Base-by-base conservation (phyloP, 768 basidiomycete genomes). In the Lactarius deliciosus region DNA sequence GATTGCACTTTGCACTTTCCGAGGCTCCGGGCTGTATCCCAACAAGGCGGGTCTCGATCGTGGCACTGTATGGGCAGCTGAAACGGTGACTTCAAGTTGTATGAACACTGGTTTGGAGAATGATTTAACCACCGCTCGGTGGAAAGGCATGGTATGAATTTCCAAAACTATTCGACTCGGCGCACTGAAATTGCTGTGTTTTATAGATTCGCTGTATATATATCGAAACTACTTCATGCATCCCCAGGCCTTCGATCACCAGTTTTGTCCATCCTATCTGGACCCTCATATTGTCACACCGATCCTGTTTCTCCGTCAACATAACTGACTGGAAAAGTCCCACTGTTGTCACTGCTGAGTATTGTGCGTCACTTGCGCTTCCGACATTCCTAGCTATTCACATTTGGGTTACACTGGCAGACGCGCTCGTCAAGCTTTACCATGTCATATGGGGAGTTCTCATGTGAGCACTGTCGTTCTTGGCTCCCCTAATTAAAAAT, bases 381-480 rank as follows among this genome's bases (percentile, higher is more conserved):
- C 11, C 38, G 13, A 10, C 6, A 6, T 4, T 8, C 1, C 5
- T 54, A 30, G 5, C 13, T 5, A 53, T 28, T 54, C 0, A 55
- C 0, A 20, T 56, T 55, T 62, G 3, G 6, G n/a, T 15, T 40
- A 28, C 30, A 30, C 28, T 3, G 28, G 28, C 28, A 58, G 28
- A 18, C 34, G 30, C 59, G 30, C 20, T 53, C 8, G 22, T 59
- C 57, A 63, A 69, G 32, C 9, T 60, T 9, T 4, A 34, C 15
- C 61, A 62, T 30, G 6, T 43, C 43, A 15, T 69, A 45, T 40
- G 30, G 15, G 68, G 68, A 38, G 2, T 69, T 43, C 55, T 61
- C 56, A 59, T 67, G 68, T 65, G 45, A 50, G 55, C 20, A 5
- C n/a, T 34, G 34, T 25, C 41, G 3, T n/a, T 25, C 41, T 16